A percentile compares a stretch with the other conserved stretches of the same genome.
These are phyloP conservation scores for Cyclotella cryptica DNA, from an alignment of 108 stramenopile species.

Conservation along the genomic window DNA sequence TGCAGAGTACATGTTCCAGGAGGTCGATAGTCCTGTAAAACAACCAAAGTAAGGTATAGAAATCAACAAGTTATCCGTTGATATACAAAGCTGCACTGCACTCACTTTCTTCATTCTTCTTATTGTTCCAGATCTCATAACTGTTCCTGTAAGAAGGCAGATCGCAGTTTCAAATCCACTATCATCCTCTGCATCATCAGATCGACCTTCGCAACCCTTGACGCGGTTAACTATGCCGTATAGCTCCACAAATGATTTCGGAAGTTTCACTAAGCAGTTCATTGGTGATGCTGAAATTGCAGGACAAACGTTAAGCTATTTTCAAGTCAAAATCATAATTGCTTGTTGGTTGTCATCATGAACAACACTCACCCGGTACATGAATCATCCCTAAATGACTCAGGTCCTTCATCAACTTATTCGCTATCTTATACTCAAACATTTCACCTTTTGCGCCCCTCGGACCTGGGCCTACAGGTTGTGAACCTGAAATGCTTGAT, in stretches of 20 bases:
- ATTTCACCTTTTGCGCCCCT: slow-evolving; percentile 56
- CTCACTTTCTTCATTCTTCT: slow-evolving; percentile 58
- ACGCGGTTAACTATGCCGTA: slow-evolving; percentile 85
- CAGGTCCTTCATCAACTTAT: slow-evolving; percentile 76
- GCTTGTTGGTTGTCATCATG: too few species aligned
- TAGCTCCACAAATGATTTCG: slow-evolving; percentile 88
- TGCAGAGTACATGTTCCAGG: slow-evolving; percentile 90
- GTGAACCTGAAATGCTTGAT: slow-evolving; percentile 72
- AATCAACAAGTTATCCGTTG: background rate
- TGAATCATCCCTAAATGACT: slow-evolving; percentile 86
- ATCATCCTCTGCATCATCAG: slow-evolving; percentile 73
- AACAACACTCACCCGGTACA: slow-evolving; percentile 46
- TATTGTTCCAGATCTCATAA: slow-evolving; percentile 81
- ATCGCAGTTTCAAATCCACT: slow-evolving; percentile 84
- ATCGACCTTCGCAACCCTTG: slow-evolving; percentile 70
- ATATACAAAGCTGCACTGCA: background rate
- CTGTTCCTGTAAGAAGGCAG: slow-evolving; percentile 88
- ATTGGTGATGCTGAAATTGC: slow-evolving; percentile 22
- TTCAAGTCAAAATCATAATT: too few species aligned
- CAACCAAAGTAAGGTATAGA: background rate
- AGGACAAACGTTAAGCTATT: background rate
- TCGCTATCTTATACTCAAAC: slow-evolving; percentile 73
- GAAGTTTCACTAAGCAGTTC: slow-evolving; percentile 82
- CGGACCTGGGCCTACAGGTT: slow-evolving; percentile 71
- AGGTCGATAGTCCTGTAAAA: slow-evolving; percentile 49